phyloP scores from a whole-genome alignment of 2,329 filamentous ascomycete genomes.

The Xylaria sp. region DNA sequence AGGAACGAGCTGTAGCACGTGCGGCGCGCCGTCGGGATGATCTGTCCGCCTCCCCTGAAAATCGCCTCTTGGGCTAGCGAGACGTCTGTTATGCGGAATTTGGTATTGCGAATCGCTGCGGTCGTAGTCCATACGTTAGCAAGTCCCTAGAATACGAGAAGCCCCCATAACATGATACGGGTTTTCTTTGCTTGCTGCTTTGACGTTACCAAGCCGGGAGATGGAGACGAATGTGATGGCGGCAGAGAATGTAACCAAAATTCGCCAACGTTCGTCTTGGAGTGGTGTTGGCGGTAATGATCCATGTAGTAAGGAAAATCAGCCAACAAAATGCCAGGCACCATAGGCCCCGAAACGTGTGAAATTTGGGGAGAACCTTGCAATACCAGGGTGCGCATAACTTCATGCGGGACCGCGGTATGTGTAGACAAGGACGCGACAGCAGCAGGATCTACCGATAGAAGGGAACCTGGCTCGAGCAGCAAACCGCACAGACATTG shows the following conservation, averaged over 20 bases:
- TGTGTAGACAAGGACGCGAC: slow-evolving; percentile 14
- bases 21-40: slow-evolving; percentile 91
- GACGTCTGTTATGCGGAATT: slow-evolving; percentile 94
- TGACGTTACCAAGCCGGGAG: slow-evolving; percentile 2
- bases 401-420: slow-evolving; percentile 5
- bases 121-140: slow-evolving; percentile 23
- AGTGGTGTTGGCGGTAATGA: not conserved
- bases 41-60: slow-evolving; percentile 92
- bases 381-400: slow-evolving; percentile 15
- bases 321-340: slow-evolving; percentile 4
- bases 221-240: slow-evolving; percentile 6
- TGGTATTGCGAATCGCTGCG: slow-evolving; percentile 90
- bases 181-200: slow-evolving; percentile 2
- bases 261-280: not conserved
- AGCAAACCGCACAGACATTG: slow-evolving; percentile 12
- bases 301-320: slow-evolving; percentile 9
- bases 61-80: slow-evolving; percentile 87
- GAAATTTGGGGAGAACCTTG: slow-evolving; percentile 7
- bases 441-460: slow-evolving; percentile 2
- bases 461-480: slow-evolving; percentile 14
- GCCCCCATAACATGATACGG: slow-evolving; percentile 11
- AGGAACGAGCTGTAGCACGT: slow-evolving; percentile 96
- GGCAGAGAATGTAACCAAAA: not conserved
- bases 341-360: not conserved
- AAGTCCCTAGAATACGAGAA: slow-evolving; percentile 6